These are phyloP conservation scores for Zoysia pacifica DNA, from an alignment of 176 grass and related monocot species.

Conservation along the genomic window DNA sequence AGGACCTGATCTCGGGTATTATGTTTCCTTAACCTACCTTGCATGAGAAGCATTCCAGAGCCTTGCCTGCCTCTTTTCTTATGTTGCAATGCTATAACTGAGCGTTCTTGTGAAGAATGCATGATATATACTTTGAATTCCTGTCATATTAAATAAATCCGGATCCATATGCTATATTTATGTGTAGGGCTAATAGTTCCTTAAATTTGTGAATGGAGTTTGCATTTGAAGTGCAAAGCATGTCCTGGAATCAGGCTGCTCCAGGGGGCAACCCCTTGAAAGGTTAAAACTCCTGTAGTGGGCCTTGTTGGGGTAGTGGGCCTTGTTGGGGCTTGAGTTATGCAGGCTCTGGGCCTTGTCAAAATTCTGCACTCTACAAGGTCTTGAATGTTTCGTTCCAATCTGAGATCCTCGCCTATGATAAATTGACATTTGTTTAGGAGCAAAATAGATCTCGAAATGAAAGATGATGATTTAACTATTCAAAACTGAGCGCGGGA, in stretches of 20 bases:
- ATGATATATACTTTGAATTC: neutral
- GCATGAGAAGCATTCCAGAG: neutral
- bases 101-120: neutral
- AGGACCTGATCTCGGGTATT: neutral
- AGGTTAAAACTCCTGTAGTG: neutral
- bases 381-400: neutral
- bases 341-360: neutral
- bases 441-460: neutral
- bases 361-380: neutral
- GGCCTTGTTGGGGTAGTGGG: neutral
- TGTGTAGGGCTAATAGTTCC: neutral
- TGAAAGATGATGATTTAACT: neutral
- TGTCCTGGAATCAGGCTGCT: neutral
- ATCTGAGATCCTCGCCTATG: neutral
- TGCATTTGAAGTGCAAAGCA: neutral
- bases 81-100: neutral
- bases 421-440: neutral
- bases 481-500: neutral
- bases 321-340: neutral
- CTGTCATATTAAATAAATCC: neutral
- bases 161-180: neutral
- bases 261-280: neutral
- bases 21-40: neutral
- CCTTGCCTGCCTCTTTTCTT: neutral
- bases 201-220: neutral